Base-by-base conservation (phyloP, 345 rosid genomes). In the Bruguiera parviflora region DNA sequence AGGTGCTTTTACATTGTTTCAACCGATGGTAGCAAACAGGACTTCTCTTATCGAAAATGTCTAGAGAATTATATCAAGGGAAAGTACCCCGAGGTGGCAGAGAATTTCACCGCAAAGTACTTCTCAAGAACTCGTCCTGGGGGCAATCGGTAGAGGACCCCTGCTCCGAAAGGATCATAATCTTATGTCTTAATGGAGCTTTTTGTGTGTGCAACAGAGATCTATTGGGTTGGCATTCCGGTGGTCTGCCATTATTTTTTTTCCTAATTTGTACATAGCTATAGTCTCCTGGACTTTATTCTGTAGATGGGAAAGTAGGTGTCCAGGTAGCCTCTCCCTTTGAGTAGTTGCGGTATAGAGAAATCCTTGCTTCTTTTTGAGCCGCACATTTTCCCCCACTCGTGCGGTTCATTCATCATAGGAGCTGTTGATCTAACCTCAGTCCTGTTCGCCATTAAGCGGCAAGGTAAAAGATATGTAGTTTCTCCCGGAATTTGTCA, bases 31-130 rank as follows among this genome's bases (percentile, higher is more conserved):
- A 28, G 72, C 10, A 82, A 75, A 69, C 85, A 83, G 39, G 99
- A 95, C 69, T 92, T 95, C 70, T 95, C 98, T 0, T 95, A 88
- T 79, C 82, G 78, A 7, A 95, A 95, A 57, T 92, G 90, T 58
- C 68, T 95, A 19, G 88, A 86, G 58, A 84, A 78, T 67, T 84
- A 76, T 39, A 25, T 95, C 61, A 84, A 69, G 78, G 86, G 61
- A 39, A 95, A 90, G 63, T 87, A 82, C 66, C 92, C 97, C 2
- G 72, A 75, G 35, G 60, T 80, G 32, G 98, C 88, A 2, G 96
- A 85, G 25, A 85, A 76, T 16, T 95, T 95, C 77, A 55, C 67
- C 3, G 72, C 29, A 0, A 95, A 95, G 61, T 95, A 95, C 75
- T 95, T 90, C 47, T 49, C 15, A 7, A 89, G 65, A 69, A 76